phyloP scores from a whole-genome alignment of 129 eudicot species.

The Flaveria robusta region DNA sequence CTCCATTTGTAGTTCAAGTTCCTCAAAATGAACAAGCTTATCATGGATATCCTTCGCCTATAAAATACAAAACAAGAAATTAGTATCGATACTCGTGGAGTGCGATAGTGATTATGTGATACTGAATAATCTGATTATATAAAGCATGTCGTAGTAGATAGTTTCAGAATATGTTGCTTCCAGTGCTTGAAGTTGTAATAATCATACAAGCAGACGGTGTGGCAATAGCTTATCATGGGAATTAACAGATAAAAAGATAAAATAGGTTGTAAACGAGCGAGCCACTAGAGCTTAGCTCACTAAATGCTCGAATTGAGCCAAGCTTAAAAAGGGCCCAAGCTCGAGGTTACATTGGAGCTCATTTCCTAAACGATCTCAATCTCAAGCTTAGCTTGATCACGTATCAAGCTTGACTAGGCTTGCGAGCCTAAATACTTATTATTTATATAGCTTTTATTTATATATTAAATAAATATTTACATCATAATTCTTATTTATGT shows the following conservation, averaged over 20 bases:
- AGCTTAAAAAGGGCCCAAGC: no score
- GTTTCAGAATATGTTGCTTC: neutral
- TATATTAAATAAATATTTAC: no score
- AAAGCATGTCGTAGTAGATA: neutral
- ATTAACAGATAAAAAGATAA: neutral
- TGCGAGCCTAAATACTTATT: no score
- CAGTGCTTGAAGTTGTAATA: neutral
- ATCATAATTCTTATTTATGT: no score
- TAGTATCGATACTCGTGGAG: neutral
- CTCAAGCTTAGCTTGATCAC: no score
- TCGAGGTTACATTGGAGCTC: no score
- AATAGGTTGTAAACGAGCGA: no score
- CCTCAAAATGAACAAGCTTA: constrained; percentile 62
- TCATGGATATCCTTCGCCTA: constrained; percentile 69
- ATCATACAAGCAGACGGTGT: neutral
- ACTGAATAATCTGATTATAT: neutral
- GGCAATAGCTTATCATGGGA: neutral
- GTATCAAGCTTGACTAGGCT: no score
- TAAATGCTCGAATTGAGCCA: no score
- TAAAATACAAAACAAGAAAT: constrained; percentile 2
- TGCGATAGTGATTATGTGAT: neutral
- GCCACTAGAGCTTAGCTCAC: no score
- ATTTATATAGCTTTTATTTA: no score
- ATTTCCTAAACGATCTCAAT: no score
- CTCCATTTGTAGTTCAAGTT: constrained; percentile 75